These are phyloP conservation scores for Suhomyces terraborum DNA, from an alignment of 1,139 yeast genomes.

Conservation along the genomic window DNA sequence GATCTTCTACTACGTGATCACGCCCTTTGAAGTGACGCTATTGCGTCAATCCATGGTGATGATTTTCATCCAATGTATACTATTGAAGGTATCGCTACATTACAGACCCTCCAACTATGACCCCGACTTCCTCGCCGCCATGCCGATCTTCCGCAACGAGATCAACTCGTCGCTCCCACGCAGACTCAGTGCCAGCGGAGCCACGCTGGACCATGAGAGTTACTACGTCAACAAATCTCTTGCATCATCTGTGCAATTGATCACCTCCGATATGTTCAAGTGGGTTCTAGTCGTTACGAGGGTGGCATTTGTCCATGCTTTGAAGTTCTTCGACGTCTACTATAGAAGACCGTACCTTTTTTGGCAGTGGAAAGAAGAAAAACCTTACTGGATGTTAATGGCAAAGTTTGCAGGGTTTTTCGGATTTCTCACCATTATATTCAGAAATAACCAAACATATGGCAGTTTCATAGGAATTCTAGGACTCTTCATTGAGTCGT, in stretches of 20 bases:
- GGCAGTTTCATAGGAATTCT: conserved; percentile 66
- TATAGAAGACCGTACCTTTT: conserved; percentile 65
- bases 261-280: conserved; percentile 27
- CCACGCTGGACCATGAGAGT: conserved; percentile 18
- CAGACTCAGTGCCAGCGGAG: conserved; percentile 14
- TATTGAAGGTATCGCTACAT: conserved; percentile 62
- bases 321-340: conserved; percentile 69
- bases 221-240: conserved; percentile 14
- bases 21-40: conserved; percentile 77
- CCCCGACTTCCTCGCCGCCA: conserved; percentile 41
- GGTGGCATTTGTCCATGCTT: conserved; percentile 28
- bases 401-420: conserved; percentile 45
- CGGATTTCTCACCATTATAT: conserved; percentile 45
- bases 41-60: conserved; percentile 76
- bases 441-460: conserved; percentile 43
- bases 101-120: conserved; percentile 53
- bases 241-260: conserved; percentile 16
- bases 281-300: conserved; percentile 17
- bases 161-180: conserved; percentile 27
- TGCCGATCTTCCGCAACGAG: conserved; percentile 35
- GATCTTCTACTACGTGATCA: conserved; percentile 72
- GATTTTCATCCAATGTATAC: conserved; percentile 69
- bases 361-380: conserved; percentile 83
- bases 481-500: conserved; percentile 78
- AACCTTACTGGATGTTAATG: conserved; percentile 67